Base-by-base conservation (phyloP, 2,329 filamentous ascomycete genomes). In the Paraphoma sp. region DNA sequence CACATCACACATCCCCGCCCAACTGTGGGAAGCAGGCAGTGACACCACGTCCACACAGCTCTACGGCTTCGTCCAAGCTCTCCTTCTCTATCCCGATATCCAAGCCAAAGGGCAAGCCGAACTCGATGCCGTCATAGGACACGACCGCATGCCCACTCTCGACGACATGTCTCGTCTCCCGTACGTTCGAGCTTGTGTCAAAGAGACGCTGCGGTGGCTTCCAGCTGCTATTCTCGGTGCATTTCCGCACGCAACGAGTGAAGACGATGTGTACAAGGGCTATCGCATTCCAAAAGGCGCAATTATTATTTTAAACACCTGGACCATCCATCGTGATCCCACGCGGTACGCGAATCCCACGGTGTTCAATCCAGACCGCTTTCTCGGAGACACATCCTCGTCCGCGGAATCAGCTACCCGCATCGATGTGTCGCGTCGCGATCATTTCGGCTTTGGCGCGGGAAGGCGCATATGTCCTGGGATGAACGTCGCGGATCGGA, bases 201-300 rank as follows among this genome's bases (percentile, higher is more conserved):
- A 86, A 58, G 86, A 88, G 58, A 78, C 82, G 1, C 69, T 86
- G 4, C 79, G 85, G 1, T 86, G 85, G 83, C 78, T 83, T 4
- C 82, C 84, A 0, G 80, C 85, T 1, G 79, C 80, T 14, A 81
- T 82, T 44, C 79, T 84, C 17, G 53, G 53, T 78, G 79, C 9
- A 43, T 79, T 82, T 46, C 83, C 84, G 1, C 82, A 82, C 53
- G 76, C 77, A 10, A 70, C 78, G 2, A 76, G 71, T 12, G 69
- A 53, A 45, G 80, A 82, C 51, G 78, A 82, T 52, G 60, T 72
- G 31, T 82, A 82, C 58, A 68, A 79, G 8, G 82, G 80, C 4
- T 78, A 77, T 52, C 72, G 75, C 29, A 81, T 86, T 44, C 82
- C 83, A 10, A 80, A 79, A 41, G 77, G 77, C 6, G 72, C 81